Evolutionary conservation across 768 basidiomycete genomes (phyloP), one percentile per base, ranked within the genome.

Genomic region (Kwoniella newhampshirensis): DNA sequence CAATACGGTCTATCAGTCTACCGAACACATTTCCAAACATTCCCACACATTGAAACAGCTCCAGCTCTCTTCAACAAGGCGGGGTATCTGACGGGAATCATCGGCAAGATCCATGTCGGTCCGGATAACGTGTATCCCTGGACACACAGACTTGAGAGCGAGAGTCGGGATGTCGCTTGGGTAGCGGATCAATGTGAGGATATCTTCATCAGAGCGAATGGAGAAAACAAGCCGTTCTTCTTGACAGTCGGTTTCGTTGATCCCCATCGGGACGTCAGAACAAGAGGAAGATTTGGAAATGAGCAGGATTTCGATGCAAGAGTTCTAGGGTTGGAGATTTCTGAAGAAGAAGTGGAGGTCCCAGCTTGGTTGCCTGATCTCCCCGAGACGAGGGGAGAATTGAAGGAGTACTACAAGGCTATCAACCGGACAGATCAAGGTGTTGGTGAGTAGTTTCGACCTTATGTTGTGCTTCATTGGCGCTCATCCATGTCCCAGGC

Each of bases 341-440:
- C 28, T 1, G 50, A 51, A 1, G 49, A 51, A 18, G 39, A 54
- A 17, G 56, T 62, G 8, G 49, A 60, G 23, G 51, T 64, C 6
- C 59, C 59, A 0, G 32, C 30, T 20, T 64, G 59, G 59, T 40
- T 64, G 1, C 36, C 54, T 17, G 63, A 64, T 27, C n/a, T 57
- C 0, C 54, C 58, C 8, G 57, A 60, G 27, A 45, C 41, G 6
- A 30, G 63, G 18, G 27, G 41, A 23, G 63, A 64, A 17, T 35
- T 64, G 27, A 54, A 30, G 5, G 54, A 60, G 40, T 64, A 64
- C 46, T 60, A 64, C 27, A 18, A 51, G 32, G 54, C 63, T 11
- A 64, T 64, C 42, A 46, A 60, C 23, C 54, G 63, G 18, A 39
- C 49, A 25, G 63, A 64, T 50, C 63, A 64, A 39, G 63, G 63